phyloP scores from a whole-genome alignment of 2,329 filamentous ascomycete genomes.

The Curvularia spicifera region DNA sequence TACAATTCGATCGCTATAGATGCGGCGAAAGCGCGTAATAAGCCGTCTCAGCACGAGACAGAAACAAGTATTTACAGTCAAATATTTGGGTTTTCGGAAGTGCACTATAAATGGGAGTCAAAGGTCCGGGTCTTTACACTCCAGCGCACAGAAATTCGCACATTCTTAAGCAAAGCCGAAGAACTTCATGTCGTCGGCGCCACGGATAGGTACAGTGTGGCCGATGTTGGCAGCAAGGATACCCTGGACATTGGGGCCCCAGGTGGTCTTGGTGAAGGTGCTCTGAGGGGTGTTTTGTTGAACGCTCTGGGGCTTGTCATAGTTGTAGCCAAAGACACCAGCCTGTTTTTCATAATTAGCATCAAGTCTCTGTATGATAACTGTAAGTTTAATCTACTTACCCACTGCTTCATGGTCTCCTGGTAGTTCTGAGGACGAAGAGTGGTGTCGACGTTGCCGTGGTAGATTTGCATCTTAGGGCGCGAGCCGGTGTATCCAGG shows the following conservation, averaged over 20 bases:
- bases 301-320: conserved; percentile 40
- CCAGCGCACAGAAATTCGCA: not conserved
- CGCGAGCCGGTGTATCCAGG: conserved; percentile 58
- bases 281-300: conserved; percentile 39
- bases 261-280: conserved; percentile 42
- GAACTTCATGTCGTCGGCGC: conserved; percentile 45
- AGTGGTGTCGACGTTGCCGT: conserved; percentile 60
- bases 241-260: conserved; percentile 43
- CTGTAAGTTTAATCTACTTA: conserved; percentile 2
- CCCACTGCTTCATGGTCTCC: conserved; percentile 55
- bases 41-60: not conserved
- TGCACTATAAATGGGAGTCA: not conserved
- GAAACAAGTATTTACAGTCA: not conserved
- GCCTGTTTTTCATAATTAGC: conserved; percentile 11
- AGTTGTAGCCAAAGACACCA: conserved; percentile 43
- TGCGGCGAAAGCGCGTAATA: not conserved
- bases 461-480: conserved; percentile 65
- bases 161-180: conserved; percentile 37
- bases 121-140: not conserved
- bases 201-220: conserved; percentile 45
- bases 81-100: not conserved
- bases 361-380: no score
- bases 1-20: not conserved
- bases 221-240: conserved; percentile 46
- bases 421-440: conserved; percentile 62